phyloP scores from a whole-genome alignment of 495 filamentous ascomycete species.

The Geopyxis carbonaria region DNA sequence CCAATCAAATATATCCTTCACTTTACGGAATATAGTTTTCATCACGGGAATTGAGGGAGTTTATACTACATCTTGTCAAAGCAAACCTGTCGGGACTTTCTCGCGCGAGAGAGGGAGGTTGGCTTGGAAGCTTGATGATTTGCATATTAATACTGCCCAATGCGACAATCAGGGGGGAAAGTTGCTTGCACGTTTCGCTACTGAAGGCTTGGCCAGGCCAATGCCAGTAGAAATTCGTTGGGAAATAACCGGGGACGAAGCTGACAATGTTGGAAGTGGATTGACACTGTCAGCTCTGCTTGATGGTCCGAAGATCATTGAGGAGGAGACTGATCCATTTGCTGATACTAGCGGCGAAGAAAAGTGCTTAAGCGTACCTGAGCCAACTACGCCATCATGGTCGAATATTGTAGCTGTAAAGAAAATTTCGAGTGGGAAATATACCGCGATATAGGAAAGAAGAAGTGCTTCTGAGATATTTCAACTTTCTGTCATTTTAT shows the following conservation, averaged over 20 bases:
- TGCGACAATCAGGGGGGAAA: slow-evolving; percentile 30
- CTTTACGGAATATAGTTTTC: slow-evolving; percentile 64
- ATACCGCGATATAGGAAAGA: slow-evolving; percentile 40
- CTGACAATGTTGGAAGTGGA: slow-evolving; percentile 36
- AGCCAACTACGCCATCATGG: slow-evolving; percentile 39
- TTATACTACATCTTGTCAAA: slow-evolving; percentile 45
- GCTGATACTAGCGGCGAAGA: slow-evolving; percentile 38
- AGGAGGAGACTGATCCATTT: slow-evolving; percentile 40
- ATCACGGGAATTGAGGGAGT: slow-evolving; percentile 61
- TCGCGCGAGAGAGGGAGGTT: slow-evolving; percentile 73
- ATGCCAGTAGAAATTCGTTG: slow-evolving; percentile 39
- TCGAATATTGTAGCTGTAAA: slow-evolving; percentile 50
- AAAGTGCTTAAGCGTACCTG: slow-evolving; percentile 14
- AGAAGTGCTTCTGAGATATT: too few species aligned
- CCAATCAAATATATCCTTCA: slow-evolving; percentile 34
- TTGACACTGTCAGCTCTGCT: slow-evolving; percentile 37
- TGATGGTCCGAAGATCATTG: neutral
- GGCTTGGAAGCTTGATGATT: slow-evolving; percentile 76
- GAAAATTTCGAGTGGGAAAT: slow-evolving; percentile 67
- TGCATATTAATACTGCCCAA: slow-evolving; percentile 46
- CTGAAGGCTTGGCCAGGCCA: slow-evolving; percentile 57
- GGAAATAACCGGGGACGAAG: slow-evolving; percentile 28
- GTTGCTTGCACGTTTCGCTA: slow-evolving; percentile 33
- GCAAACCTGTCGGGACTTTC: slow-evolving; percentile 62
- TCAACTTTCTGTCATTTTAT: too few species aligned